Evolutionary conservation across 2,329 filamentous ascomycete species (phyloP).

Genomic region (Bipolaris gigantea): DNA sequence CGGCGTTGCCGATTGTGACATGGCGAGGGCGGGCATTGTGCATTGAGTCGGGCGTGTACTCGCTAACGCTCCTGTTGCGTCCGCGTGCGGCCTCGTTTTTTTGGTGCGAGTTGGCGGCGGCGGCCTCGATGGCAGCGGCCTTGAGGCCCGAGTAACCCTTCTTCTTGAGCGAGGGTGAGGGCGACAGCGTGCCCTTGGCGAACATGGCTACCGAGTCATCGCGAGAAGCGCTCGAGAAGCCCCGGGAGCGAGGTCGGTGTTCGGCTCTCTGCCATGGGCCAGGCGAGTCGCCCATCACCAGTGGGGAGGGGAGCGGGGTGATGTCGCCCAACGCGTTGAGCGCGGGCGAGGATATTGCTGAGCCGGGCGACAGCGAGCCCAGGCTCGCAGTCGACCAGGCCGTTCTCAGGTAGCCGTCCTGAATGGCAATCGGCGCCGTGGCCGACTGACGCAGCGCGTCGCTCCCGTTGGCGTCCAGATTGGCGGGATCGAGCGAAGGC

Average conservation of each 20-base stretch:
- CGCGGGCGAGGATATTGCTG: slow-evolving; percentile 52
- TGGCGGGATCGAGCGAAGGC: slow-evolving; percentile 29
- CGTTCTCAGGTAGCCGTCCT: slow-evolving; percentile 43
- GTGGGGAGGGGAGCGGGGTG: slow-evolving; percentile 56
- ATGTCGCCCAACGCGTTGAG: slow-evolving; percentile 54
- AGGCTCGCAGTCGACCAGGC: slow-evolving; percentile 50
- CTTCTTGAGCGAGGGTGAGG: slow-evolving; percentile 49
- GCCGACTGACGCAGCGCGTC: slow-evolving; percentile 37
- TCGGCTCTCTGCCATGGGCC: slow-evolving; percentile 47
- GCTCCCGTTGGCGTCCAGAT: slow-evolving; percentile 36
- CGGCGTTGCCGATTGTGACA: slow-evolving; percentile 62
- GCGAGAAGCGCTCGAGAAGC: slow-evolving; percentile 33
- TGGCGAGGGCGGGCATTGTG: slow-evolving; percentile 69
- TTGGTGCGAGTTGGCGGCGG: slow-evolving; percentile 37
- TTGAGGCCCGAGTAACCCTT: slow-evolving; percentile 52
- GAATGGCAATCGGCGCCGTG: slow-evolving; percentile 45
- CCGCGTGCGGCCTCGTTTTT: slow-evolving; percentile 53
- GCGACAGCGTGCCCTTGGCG: slow-evolving; percentile 38
- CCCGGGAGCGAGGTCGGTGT: slow-evolving; percentile 40
- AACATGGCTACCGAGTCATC: slow-evolving; percentile 40
- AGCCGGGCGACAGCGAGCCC: slow-evolving; percentile 50
- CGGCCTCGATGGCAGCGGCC: slow-evolving; percentile 46
- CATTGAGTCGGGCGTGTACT: slow-evolving; percentile 76
- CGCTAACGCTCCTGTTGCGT: slow-evolving; percentile 83
- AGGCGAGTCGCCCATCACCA: slow-evolving; percentile 48